Percentiles rank a stretch among this genome's conserved stretches.
These are phyloP conservation scores for Tremella fuciformis DNA, from an alignment of 768 basidiomycete species.

Conservation along the genomic window DNA sequence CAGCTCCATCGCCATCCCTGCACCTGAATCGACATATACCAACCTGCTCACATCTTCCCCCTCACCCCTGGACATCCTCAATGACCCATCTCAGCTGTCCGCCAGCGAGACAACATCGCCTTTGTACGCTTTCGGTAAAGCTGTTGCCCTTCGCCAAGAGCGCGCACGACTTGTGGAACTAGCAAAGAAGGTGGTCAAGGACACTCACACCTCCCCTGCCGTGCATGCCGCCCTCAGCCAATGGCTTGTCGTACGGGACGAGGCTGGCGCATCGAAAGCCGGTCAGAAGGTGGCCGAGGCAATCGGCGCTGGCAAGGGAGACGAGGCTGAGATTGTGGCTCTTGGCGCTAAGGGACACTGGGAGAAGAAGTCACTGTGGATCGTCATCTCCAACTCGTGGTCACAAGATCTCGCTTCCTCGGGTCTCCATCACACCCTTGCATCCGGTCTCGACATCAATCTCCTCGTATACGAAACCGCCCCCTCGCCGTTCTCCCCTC, in stretches of 20 bases:
- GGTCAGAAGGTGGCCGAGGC: slow-evolving; percentile 59
- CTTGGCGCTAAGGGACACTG: slow-evolving; percentile 64
- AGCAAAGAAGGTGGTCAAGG: slow-evolving; percentile 64
- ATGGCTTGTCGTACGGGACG: slow-evolving; percentile 78
- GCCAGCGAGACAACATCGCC: slow-evolving; percentile 80
- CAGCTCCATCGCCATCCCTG: slow-evolving; percentile 60
- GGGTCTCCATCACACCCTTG: slow-evolving; percentile 89
- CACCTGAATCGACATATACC: slow-evolving; percentile 87
- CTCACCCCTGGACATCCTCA: slow-evolving; percentile 71
- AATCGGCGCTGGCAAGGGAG: slow-evolving; percentile 59
- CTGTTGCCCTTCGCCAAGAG: slow-evolving; percentile 74
- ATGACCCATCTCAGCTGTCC: slow-evolving; percentile 71
- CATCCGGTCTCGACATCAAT: slow-evolving; percentile 88
- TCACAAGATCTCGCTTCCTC: slow-evolving; percentile 94
- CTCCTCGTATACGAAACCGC: slow-evolving; percentile 90
- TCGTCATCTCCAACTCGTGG: slow-evolving; percentile 97
- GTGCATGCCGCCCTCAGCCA: slow-evolving; percentile 67
- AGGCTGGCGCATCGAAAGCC: slow-evolving; percentile 59
- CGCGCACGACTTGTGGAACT: slow-evolving; percentile 65
- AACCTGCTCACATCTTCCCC: slow-evolving; percentile 77
- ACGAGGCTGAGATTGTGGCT: slow-evolving; percentile 57
- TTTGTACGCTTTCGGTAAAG: slow-evolving; percentile 88
- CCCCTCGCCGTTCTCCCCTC: slow-evolving; percentile 76
- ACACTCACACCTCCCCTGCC: slow-evolving; percentile 56
- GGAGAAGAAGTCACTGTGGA: slow-evolving; percentile 77